A percentile compares a stretch with the other conserved stretches of the same genome.
phyloP scores from a whole-genome alignment of 106 monocot genomes.

The Ottelia alismoides region DNA sequence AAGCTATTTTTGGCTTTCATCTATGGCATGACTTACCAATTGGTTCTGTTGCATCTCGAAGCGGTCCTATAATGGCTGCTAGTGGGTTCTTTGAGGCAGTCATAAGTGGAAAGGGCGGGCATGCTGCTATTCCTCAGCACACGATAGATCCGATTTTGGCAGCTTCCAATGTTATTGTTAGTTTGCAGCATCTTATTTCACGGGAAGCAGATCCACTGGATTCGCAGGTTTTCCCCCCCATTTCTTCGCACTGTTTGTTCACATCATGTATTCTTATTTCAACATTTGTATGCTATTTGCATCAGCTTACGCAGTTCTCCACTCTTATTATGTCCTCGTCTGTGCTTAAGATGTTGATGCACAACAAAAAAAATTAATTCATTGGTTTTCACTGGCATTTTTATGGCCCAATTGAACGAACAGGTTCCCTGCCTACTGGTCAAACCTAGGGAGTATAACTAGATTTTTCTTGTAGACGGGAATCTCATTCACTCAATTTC shows the following conservation, averaged over 20 bases:
- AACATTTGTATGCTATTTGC: too few species aligned
- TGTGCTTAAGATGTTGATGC: too few species aligned
- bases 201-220: constrained; percentile 97
- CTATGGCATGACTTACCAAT: constrained; percentile 21
- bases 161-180: constrained; percentile 90
- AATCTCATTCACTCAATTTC: too few species aligned
- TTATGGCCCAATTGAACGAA: too few species aligned
- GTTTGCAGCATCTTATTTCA: constrained; percentile 92
- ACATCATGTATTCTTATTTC: neutral
- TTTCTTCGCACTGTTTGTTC: neutral
- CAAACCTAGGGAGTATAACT: too few species aligned
- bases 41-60: constrained; percentile 53
- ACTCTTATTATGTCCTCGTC: too few species aligned
- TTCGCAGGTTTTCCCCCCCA: constrained; percentile 50
- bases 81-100: constrained; percentile 95
- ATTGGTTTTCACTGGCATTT: too few species aligned
- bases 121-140: constrained; percentile 90
- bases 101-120: constrained; percentile 92
- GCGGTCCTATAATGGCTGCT: constrained; percentile 82
- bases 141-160: constrained; percentile 93
- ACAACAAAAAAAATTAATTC: too few species aligned
- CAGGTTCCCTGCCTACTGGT: too few species aligned
- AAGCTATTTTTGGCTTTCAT: constrained; percentile 88
- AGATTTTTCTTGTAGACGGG: too few species aligned
- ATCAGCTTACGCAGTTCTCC: too few species aligned